Conservation (phyloP, 23 red algal genomes). For the Cyanidioschyzon merolae region DNA sequence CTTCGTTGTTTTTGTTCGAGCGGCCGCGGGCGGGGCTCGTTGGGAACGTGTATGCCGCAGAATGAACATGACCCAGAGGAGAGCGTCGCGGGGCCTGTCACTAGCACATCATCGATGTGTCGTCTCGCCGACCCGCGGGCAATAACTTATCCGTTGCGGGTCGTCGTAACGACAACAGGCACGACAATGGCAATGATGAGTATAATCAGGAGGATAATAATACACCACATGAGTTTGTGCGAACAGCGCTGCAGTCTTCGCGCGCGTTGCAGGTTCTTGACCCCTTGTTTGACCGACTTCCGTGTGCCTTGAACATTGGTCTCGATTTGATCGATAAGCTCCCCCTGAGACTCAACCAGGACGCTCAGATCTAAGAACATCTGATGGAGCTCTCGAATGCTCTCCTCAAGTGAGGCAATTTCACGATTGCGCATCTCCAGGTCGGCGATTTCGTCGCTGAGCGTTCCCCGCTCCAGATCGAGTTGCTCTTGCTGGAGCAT, state of each 20-base stretch:
- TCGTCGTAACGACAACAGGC: background rate
- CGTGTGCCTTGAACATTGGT: constrained; percentile 67
- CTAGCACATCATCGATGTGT: too few relatives aligned
- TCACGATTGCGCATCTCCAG: constrained; percentile 51
- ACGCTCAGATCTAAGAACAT: constrained; percentile 98
- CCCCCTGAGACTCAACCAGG: constrained; percentile 75
- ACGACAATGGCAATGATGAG: background rate
- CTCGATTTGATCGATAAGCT: constrained; percentile 87
- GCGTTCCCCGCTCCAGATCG: background rate
- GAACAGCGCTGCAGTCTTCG: constrained; percentile 1
- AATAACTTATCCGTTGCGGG: background rate
- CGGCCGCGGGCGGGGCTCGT: too few relatives aligned
- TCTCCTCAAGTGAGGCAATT: constrained; percentile 57
- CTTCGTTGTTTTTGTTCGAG: too few relatives aligned
- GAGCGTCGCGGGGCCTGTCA: too few relatives aligned
- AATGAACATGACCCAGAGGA: too few relatives aligned
- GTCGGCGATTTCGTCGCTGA: constrained; percentile 53
- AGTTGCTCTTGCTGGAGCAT: constrained; percentile 11
- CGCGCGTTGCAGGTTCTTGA: constrained; percentile 10
- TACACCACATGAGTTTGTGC: constrained; percentile 1
- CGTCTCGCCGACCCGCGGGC: too few relatives aligned
- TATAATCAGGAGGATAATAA: constrained; percentile 1
- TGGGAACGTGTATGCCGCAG: too few relatives aligned
- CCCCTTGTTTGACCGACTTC: constrained; percentile 5
- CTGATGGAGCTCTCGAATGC: constrained; percentile 65